A percentile compares a stretch with the other conserved stretches of the same genome.
These are phyloP conservation scores for Candida neerlandica DNA, from an alignment of 1,139 yeast genomes.

Conservation along the genomic window DNA sequence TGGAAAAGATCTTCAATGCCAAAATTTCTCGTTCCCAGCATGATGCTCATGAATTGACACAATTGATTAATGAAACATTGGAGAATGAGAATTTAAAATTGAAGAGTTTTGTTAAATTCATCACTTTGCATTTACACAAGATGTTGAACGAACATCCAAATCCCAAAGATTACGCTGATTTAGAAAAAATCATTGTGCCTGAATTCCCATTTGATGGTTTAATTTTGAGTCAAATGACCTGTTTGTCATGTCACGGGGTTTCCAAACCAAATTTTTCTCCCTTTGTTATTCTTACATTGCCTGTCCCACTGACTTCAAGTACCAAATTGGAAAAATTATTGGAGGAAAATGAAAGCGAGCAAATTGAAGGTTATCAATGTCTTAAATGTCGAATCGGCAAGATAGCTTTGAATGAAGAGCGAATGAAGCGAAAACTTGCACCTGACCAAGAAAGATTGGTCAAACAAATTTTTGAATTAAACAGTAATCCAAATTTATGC, in stretches of 20 bases:
- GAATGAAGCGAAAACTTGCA: conserved; percentile 16
- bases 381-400: conserved; percentile 61
- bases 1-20: conserved; percentile 78
- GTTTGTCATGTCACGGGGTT: conserved; percentile 64
- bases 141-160: conserved; percentile 17
- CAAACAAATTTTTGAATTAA: conserved; percentile 30
- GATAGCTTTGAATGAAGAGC: conserved; percentile 42
- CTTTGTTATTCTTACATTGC: conserved; percentile 72
- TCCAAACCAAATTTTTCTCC: conserved; percentile 64
- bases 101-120: conserved; percentile 19
- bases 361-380: conserved; percentile 82
- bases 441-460: conserved; percentile 22
- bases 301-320: conserved; percentile 63
- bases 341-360: conserved; percentile 62
- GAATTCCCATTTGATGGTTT: conserved; percentile 77
- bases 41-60: conserved; percentile 92
- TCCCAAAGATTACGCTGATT: conserved; percentile 19
- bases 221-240: conserved; percentile 64
- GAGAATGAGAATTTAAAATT: conserved; percentile 62
- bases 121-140: conserved; percentile 32
- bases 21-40: conserved; percentile 83
- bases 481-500: conserved; percentile 35
- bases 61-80: conserved; percentile 75
- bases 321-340: conserved; percentile 58
- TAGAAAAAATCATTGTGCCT: conserved; percentile 44